Conservation (phyloP, 106 monocot species). For the Platanthera guangdongensis region DNA sequence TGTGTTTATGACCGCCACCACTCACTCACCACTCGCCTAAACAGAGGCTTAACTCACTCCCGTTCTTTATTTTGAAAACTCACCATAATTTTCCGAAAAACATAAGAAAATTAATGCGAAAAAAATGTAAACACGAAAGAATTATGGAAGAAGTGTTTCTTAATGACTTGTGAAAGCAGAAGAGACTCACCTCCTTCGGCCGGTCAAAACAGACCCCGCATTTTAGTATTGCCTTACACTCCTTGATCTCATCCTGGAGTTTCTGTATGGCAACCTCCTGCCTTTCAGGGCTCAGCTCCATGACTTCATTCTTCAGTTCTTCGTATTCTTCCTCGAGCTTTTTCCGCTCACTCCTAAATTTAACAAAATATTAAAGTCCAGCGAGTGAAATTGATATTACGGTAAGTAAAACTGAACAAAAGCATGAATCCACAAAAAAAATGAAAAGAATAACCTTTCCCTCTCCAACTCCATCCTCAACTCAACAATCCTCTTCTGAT, state of each 20-base stretch:
- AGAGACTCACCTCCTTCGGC: slow-evolving; percentile 73
- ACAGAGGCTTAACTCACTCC: too few relatives aligned
- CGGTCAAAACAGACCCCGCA: slow-evolving; percentile 98
- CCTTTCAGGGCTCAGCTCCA: slow-evolving; percentile 67
- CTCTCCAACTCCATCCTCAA: slow-evolving; percentile 52
- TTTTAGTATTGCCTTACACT: slow-evolving; percentile 96
- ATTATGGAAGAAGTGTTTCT: background rate
- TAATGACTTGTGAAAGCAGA: background rate
- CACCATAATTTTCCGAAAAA: too few relatives aligned
- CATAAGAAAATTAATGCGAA: too few relatives aligned
- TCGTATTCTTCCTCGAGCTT: slow-evolving; percentile 71
- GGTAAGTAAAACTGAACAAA: background rate
- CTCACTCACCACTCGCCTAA: too few relatives aligned
- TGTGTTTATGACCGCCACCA: too few relatives aligned
- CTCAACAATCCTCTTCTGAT: slow-evolving; percentile 47
- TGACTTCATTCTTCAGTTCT: slow-evolving; percentile 53
- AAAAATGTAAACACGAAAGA: too few relatives aligned
- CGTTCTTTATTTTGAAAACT: too few relatives aligned
- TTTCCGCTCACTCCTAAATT: slow-evolving; percentile 53
- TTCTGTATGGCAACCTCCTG: slow-evolving; percentile 68
- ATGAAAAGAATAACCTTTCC: slow-evolving; percentile 43
- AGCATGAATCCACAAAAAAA: background rate
- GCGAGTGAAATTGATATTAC: background rate
- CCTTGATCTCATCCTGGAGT: slow-evolving; percentile 94
- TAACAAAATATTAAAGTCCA: background rate